These are phyloP conservation scores for Penicillium waksmanii DNA, from an alignment of 495 filamentous ascomycete species.

Conservation along the genomic window DNA sequence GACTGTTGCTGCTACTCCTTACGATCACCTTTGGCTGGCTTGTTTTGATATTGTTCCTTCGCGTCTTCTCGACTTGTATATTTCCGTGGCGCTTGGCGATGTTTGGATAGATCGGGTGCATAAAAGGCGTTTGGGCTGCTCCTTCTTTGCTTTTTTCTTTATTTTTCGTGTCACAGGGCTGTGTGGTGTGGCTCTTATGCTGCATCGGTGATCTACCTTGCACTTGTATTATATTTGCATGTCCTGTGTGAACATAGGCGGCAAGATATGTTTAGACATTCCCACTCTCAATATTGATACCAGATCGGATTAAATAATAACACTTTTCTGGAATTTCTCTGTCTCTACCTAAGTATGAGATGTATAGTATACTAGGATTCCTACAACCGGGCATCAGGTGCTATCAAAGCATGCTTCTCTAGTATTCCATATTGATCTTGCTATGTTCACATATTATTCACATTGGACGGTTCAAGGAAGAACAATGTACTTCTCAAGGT, in stretches of 20 bases:
- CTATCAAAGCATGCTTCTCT: not conserved
- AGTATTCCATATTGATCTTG: not conserved
- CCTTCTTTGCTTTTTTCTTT: constrained; percentile 11
- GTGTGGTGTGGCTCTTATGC: not conserved
- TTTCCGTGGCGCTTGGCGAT: constrained; percentile 29
- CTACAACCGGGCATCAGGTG: too few relatives aligned
- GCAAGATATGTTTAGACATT: not conserved
- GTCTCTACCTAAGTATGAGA: not conserved
- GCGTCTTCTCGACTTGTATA: constrained; percentile 22
- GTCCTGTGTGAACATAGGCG: constrained; percentile 9
- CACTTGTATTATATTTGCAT: constrained; percentile 7
- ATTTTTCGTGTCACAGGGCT: not conserved
- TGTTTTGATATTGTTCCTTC: not conserved
- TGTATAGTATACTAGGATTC: too few relatives aligned
- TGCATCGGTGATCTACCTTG: not conserved
- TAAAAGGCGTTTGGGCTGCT: constrained; percentile 32
- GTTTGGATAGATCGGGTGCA: constrained; percentile 32
- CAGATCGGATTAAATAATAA: not conserved
- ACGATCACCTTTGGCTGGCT: not conserved
- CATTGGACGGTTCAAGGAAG: constrained; percentile 58
- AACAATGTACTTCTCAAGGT: constrained; percentile 90
- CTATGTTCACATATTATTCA: constrained; percentile 30
- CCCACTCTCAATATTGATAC: constrained; percentile 11
- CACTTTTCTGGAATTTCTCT: not conserved
- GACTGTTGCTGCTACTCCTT: not conserved